phyloP scores from a whole-genome alignment of 345 rosid genomes.

The Kernera saxatilis region DNA sequence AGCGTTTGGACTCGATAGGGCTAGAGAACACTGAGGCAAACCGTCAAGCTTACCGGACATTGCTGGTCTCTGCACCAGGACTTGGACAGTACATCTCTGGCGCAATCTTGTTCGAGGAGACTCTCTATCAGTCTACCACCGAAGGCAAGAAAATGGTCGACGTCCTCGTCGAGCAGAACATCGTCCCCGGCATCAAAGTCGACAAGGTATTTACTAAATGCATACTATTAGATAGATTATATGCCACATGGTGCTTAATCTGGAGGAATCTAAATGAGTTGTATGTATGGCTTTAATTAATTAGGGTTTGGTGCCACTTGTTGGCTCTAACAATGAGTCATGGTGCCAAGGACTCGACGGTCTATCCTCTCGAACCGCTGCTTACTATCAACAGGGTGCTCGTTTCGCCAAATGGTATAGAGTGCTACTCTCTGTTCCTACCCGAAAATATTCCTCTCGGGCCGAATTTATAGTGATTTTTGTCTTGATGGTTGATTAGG shows the following conservation, averaged over 20 bases:
- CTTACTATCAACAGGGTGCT: constrained; percentile 99
- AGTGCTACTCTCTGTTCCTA: background rate
- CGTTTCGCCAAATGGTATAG: constrained; percentile 95
- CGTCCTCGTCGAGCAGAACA: constrained; percentile 78
- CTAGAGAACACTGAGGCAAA: constrained; percentile 95
- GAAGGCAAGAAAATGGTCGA: constrained; percentile 93
- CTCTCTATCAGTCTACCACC: constrained; percentile 84
- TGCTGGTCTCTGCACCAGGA: constrained; percentile 73
- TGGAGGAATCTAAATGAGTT: background rate
- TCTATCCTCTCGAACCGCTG: constrained; percentile 88
- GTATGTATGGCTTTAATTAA: background rate
- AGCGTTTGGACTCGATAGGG: constrained; percentile 89
- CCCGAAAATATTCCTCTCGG: background rate
- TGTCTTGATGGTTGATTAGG: constrained; percentile 41
- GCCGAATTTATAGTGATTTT: background rate
- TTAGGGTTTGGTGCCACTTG: constrained; percentile 96
- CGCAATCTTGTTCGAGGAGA: constrained; percentile 94
- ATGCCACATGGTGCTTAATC: background rate
- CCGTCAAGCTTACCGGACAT: constrained; percentile 94
- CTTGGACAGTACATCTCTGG: constrained; percentile 89
- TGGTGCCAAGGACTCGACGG: constrained; percentile 99
- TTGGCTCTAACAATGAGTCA: constrained; percentile 88
- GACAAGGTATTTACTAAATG: constrained; percentile 62
- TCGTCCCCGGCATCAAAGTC: constrained; percentile 96
- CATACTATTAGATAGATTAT: background rate